phyloP scores from a whole-genome alignment of 2,329 filamentous ascomycete genomes.

The Exutisphaerella laricina region DNA sequence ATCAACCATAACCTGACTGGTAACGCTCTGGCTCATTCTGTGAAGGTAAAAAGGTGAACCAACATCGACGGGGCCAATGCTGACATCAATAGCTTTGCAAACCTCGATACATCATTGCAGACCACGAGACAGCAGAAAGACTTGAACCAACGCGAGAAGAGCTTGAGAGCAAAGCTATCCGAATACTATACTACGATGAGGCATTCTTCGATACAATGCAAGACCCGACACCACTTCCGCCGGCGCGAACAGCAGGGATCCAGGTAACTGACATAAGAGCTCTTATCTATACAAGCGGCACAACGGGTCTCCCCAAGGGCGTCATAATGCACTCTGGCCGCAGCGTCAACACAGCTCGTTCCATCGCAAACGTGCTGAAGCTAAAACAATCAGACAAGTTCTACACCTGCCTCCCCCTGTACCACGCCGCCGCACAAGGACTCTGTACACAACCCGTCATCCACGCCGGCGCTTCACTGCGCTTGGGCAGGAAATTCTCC shows the following conservation, averaged over 20 bases:
- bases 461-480: slow-evolving; percentile 59
- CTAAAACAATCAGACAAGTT: slow-evolving; percentile 54
- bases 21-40: slow-evolving; percentile 31
- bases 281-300: slow-evolving; percentile 78
- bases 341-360: slow-evolving; percentile 48
- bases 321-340: slow-evolving; percentile 26
- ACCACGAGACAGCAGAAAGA: slow-evolving; percentile 21
- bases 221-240: slow-evolving; percentile 25
- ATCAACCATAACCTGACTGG: slow-evolving; percentile 34
- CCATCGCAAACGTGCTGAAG: slow-evolving; percentile 52
- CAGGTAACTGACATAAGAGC: slow-evolving; percentile 51
- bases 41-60: slow-evolving; percentile 29
- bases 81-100: slow-evolving; percentile 22
- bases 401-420: slow-evolving; percentile 67
- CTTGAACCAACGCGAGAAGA: slow-evolving; percentile 25
- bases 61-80: neutral
- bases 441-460: slow-evolving; percentile 54
- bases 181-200: slow-evolving; percentile 26
- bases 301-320: slow-evolving; percentile 46
- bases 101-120: slow-evolving; percentile 24
- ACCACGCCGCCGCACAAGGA: slow-evolving; percentile 72
- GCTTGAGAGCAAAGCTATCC: slow-evolving; percentile 16
- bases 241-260: slow-evolving; percentile 13
- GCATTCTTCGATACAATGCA: slow-evolving; percentile 13
- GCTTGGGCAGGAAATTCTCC: slow-evolving; percentile 73